Evolutionary conservation across 768 basidiomycete genomes (phyloP), one percentile per base, ranked within the genome.

Genomic region (Termitomyces sp.): DNA sequence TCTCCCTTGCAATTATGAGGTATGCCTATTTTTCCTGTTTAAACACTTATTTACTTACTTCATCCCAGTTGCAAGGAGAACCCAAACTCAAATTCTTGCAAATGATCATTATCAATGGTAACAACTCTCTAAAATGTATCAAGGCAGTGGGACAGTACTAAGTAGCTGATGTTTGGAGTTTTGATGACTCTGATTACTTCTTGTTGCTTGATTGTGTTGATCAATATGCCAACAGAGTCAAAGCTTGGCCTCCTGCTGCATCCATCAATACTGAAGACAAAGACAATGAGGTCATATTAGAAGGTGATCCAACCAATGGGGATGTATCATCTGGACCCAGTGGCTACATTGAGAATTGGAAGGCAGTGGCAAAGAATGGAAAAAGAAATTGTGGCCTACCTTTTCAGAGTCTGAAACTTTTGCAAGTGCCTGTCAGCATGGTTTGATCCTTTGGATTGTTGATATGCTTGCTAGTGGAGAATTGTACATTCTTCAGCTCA

Each of bases 321-420:
- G 16, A 54, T 19, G n/a, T n/a, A n/a, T n/a, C n/a, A n/a, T 5
- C 30, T 19, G 27, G 47, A 4, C 42, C 16, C 1, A 27, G 53
- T 12, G 44, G 56, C 0, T 72, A 70, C 56, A 64, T 66, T 1
- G 56, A 70, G 19, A 69, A 69, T 45, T 73, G 69, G 72, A 72
- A 69, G 58, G 70, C 66, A 0, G 65, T 63, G 1, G 57, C 62
- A 0, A 56, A 61, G 0, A 67, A 73, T 28, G 59, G 41, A 63
- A 61, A 34, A 74, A 71, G 57, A 63, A 58, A 21, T 71, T 69
- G 66, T 74, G 68, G 72, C n/a, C n/a, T 62, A 60, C 73, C 9
- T 78, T 73, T 50, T 57, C 70, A 0, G 71, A 76, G 63, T 67
- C 71, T 0, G 73, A 76, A 0, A 61, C 75, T 10, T 78, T 79